Evolutionary conservation across 2,329 filamentous ascomycete genomes (phyloP), one percentile per base, ranked within the genome.

Genomic region (Curvularia verruculosa): DNA sequence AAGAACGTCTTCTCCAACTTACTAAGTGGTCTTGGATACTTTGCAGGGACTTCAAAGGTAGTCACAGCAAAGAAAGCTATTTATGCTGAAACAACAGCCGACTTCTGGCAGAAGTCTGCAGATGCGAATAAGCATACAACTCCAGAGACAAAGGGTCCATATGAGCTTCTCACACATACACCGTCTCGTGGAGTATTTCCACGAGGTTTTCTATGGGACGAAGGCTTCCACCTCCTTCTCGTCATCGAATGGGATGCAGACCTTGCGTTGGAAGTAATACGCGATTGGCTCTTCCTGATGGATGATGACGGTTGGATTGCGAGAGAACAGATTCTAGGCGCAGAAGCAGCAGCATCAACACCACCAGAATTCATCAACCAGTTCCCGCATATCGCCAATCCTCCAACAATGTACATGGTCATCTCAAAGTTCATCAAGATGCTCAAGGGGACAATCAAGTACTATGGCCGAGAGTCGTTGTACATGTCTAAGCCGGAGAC

Each of bases 251-350:
- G 92, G 90, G 94, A 98, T 74, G 85, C 92, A 43, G 92, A 96
- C 72, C 82, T 98, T 49, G 88, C 91, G 1, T 78, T 87, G 46
- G 91, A 97, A 61, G 90, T 98, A 59, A 84, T 98, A 48, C 90
- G 88, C 77, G 96, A 91, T 76, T 98, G 95, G 95, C 94, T 95
- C 77, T 90, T 87, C 60, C 85, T 96, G 23, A 96, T 98, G 84
- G 94, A 98, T 65, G 88, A 93, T 12, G 92, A 98, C 73, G 94
- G 94, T 51, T 98, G 94, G 94, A 98, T 98, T 70, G 90, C 89
- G 5, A 87, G 94, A 49, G 94, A 98, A 79, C 93, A 97, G 77
- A 96, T 97, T 55, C 83, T 98, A 1, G 94, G 95, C 1, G 78
- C 84, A 1, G 95, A 98, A 79, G 93, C 94, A 39, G 87, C 92